Percentiles rank a stretch among this genome's conserved stretches.
phyloP scores from a whole-genome alignment of 176 grass and related monocot species.

The Carex cristatella region DNA sequence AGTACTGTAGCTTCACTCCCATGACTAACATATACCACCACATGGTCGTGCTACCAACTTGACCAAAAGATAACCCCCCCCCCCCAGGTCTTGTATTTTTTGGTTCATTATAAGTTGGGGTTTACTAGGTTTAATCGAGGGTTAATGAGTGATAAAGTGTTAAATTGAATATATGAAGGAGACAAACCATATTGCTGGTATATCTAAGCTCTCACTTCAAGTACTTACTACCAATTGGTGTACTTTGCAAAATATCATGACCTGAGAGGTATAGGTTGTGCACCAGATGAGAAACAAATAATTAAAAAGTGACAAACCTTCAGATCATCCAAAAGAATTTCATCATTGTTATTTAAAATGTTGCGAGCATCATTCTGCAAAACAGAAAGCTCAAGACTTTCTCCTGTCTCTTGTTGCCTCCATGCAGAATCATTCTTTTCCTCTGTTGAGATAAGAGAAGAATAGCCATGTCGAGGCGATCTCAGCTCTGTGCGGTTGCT shows the following conservation, averaged over 20 bases:
- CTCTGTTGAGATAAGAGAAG: conserved; percentile 49
- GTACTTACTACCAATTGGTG: conserved; percentile 4
- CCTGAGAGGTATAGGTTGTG: background rate
- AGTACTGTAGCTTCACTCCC: too few species aligned
- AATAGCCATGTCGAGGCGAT: conserved; percentile 53
- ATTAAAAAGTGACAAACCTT: conserved; percentile 52
- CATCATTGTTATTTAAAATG: conserved; percentile 44
- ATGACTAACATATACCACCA: background rate
- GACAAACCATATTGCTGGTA: background rate
- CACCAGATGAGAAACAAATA: background rate
- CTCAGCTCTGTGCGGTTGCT: conserved; percentile 33
- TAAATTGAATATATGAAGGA: background rate
- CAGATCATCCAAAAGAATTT: conserved; percentile 85
- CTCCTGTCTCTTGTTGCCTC: conserved; percentile 30
- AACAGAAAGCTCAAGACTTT: conserved; percentile 54
- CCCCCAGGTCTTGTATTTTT: background rate
- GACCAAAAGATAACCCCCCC: background rate
- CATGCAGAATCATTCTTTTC: conserved; percentile 34
- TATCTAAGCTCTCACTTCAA: background rate
- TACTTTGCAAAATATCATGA: background rate
- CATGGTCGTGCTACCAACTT: background rate
- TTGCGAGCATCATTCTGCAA: conserved; percentile 41
- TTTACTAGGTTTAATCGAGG: background rate
- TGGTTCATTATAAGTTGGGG: background rate
- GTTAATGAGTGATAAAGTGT: background rate